phyloP scores from a whole-genome alignment of 1,284 basidiomycete species.

The Trichosporon faecale region DNA sequence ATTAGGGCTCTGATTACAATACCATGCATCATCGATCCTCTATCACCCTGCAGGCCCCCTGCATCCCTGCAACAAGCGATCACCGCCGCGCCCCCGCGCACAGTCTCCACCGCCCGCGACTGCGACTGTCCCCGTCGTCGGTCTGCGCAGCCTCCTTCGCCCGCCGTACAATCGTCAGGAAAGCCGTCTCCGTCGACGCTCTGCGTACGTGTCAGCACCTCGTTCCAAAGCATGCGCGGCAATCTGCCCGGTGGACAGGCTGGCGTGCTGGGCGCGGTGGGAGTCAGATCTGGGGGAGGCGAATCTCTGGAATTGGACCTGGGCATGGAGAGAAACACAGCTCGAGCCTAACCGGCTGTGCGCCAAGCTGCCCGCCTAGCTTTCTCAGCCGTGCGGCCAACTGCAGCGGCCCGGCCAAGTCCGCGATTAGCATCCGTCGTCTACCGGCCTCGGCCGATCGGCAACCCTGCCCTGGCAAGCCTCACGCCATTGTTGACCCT shows the following conservation, averaged over 20 bases:
- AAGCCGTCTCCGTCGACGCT: slow-evolving; percentile 41
- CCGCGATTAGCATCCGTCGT: neutral
- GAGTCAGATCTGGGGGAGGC: neutral
- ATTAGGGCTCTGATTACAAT: neutral
- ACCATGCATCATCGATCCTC: neutral
- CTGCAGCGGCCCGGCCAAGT: neutral
- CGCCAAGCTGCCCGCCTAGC: neutral
- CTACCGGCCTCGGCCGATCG: neutral
- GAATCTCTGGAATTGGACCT: slow-evolving; percentile 4
- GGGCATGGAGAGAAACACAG: neutral
- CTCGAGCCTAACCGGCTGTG: neutral
- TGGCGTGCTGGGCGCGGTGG: no score
- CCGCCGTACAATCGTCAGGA: slow-evolving; percentile 42
- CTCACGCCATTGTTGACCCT: neutral
- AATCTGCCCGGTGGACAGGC: no score
- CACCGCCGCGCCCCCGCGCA: no score
- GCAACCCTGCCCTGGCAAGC: neutral
- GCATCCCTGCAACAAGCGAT: neutral
- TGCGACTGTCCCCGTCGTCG: neutral
- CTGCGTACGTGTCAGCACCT: slow-evolving; percentile 17
- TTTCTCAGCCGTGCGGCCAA: neutral
- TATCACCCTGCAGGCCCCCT: neutral
- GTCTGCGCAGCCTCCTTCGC: neutral
- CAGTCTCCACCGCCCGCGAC: no score
- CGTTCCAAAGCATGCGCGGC: no score